Evolutionary conservation across 768 basidiomycete species (phyloP).

Genomic region (Suillus spraguei): DNA sequence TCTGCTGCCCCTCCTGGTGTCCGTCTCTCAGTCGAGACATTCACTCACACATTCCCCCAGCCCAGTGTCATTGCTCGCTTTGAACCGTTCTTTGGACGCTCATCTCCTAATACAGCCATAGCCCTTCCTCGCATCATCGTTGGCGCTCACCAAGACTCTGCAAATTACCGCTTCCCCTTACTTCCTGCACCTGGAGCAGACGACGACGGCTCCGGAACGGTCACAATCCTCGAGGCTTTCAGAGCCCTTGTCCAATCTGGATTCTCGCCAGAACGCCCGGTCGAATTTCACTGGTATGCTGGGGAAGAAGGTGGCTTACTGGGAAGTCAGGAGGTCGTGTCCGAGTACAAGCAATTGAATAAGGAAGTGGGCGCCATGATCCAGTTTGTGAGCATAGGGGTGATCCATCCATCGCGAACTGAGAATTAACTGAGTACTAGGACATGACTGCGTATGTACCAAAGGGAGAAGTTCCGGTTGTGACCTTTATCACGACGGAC

Average conservation of each 20-base stretch:
- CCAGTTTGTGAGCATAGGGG: constrained; percentile 42
- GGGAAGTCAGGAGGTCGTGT: constrained; percentile 50
- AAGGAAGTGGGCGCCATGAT: constrained; percentile 52
- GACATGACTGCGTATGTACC: constrained; percentile 43
- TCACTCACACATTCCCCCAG: constrained; percentile 25
- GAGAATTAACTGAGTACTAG: constrained; percentile 35
- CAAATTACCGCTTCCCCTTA: constrained; percentile 40
- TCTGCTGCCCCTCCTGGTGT: constrained; percentile 18
- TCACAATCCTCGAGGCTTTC: constrained; percentile 79
- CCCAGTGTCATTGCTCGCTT: constrained; percentile 29
- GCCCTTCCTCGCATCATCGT: constrained; percentile 37
- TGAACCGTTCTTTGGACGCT: constrained; percentile 17
- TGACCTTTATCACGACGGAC: constrained; percentile 35
- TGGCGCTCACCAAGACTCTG: constrained; percentile 46
- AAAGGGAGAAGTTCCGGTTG: constrained; percentile 12
- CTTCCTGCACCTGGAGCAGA: constrained; percentile 52
- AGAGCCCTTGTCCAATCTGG: constrained; percentile 68
- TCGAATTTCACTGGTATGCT: constrained; percentile 88
- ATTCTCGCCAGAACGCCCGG: constrained; percentile 63
- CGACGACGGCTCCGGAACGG: constrained; percentile 64
- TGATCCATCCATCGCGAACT: constrained; percentile 15
- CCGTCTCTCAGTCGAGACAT: constrained; percentile 24
- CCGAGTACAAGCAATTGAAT: constrained; percentile 46
- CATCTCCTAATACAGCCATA: constrained; percentile 11
- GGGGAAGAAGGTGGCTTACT: constrained; percentile 53